Conservation (phyloP, 2,329 filamentous ascomycete genomes). For the Daldinia sp. region DNA sequence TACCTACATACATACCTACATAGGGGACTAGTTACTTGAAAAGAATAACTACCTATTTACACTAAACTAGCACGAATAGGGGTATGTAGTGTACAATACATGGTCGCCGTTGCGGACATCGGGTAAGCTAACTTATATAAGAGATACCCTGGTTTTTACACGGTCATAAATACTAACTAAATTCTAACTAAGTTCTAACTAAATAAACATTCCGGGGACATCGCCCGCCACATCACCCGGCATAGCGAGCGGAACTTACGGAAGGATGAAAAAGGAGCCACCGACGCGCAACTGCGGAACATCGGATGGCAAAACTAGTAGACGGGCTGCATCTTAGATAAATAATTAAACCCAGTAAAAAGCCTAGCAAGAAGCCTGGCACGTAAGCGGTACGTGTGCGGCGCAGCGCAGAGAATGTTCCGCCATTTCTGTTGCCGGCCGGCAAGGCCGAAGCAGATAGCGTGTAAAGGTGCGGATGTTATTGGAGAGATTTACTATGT, state of each 20-base stretch:
- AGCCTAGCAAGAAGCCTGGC: slow-evolving; percentile 1
- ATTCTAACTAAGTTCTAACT: neutral
- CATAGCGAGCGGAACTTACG: slow-evolving; percentile 5
- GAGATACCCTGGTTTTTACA: neutral
- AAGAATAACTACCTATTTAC: no score
- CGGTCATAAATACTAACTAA: neutral
- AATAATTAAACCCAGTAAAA: slow-evolving; percentile 1
- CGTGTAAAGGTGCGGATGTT: neutral
- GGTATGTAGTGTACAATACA: no score
- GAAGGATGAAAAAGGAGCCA: slow-evolving; percentile 4
- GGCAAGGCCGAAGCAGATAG: slow-evolving; percentile 19
- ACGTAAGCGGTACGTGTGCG: slow-evolving; percentile 11
- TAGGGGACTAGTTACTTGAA: no score
- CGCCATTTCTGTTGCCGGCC: neutral
- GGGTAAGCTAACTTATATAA: neutral
- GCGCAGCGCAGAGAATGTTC: neutral
- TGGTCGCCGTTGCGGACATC: neutral
- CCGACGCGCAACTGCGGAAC: slow-evolving; percentile 1
- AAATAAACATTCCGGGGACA: slow-evolving; percentile 11
- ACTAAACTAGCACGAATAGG: neutral
- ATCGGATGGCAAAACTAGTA: neutral
- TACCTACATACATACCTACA: neutral
- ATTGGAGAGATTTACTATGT: slow-evolving; percentile 8
- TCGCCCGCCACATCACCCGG: slow-evolving; percentile 18
- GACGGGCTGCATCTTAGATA: neutral